Evolutionary conservation across 768 basidiomycete genomes (phyloP), one percentile per base, ranked within the genome.

Genomic region (Macrolepiota dolichaula): DNA sequence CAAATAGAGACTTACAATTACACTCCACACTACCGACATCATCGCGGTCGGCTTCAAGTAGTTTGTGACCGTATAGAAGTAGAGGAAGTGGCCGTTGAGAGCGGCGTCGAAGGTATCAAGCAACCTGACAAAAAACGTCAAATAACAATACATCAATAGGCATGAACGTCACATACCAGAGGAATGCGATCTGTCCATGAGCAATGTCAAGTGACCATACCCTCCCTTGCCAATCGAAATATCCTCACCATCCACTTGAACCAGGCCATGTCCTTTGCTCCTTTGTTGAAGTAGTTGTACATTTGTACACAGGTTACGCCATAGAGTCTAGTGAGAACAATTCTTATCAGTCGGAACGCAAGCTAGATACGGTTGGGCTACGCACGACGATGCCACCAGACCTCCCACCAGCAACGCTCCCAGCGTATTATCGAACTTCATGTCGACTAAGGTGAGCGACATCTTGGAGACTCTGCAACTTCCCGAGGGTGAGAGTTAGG

Each of bases 61-160:
- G 70, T 87, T 85, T 44, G 67, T 71, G 46, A 87, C 82, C 54
- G 85, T 75, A 64, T 87, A 87, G 65, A 76, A 76, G 64, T 87
- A 88, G 40, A 84, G 73, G 63, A 84, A 78, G 66, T 87, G 85
- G 52, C 75, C 74, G 50, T 79, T 81, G 57, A 87, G 66, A 46
- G 71, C 74, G 0, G 80, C 79, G 65, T 85, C 82, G 58, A 86
- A 81, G 0, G 85, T 84, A 67, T 87, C 85, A 24, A 87, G 65
- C 3, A 73, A 60, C 79, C 83, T 85, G 7, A 35, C 15, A 24
- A 17, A n/a, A 22, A 62, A 29, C 29, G 27, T 19, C 7, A 37
- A 44, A 37, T 47, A 59, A 42, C 17, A 24, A 19, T 11, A 27
- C 4, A n/a, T n/a, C 32, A 61, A 17, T 36, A 35, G n/a, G 38